Evolutionary conservation across 179 eudicot species (phyloP).

Genomic region (Heliamphora pulchella): DNA sequence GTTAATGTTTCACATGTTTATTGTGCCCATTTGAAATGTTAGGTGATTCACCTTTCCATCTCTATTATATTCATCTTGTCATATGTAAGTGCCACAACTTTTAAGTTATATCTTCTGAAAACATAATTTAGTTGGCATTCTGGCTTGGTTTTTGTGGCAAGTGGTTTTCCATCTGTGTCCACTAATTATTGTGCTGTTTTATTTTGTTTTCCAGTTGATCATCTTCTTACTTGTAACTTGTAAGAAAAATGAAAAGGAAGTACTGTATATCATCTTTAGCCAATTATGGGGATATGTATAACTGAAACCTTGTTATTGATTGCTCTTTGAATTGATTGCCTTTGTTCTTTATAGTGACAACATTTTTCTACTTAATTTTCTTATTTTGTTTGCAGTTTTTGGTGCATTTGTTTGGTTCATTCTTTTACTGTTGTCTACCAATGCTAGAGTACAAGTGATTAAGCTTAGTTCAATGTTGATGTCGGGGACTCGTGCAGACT

Average conservation of each 20-base stretch:
- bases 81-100: neutral
- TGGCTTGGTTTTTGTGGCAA: neutral
- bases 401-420: neutral
- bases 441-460: neutral
- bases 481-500: neutral
- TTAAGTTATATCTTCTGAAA: neutral
- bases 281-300: neutral
- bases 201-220: neutral
- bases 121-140: neutral
- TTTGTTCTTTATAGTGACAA: neutral
- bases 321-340: neutral
- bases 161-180: neutral
- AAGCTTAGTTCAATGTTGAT: neutral
- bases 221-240: too few species aligned
- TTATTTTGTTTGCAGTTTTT: neutral
- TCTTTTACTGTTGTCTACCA: neutral
- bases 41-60: neutral
- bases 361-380: neutral
- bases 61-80: neutral
- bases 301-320: neutral
- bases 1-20: neutral
- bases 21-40: neutral
- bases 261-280: neutral
- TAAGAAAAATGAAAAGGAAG: neutral
- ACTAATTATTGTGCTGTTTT: neutral